phyloP scores from a whole-genome alignment of 1,139 yeast species.

The Suhomyces coccinellae region DNA sequence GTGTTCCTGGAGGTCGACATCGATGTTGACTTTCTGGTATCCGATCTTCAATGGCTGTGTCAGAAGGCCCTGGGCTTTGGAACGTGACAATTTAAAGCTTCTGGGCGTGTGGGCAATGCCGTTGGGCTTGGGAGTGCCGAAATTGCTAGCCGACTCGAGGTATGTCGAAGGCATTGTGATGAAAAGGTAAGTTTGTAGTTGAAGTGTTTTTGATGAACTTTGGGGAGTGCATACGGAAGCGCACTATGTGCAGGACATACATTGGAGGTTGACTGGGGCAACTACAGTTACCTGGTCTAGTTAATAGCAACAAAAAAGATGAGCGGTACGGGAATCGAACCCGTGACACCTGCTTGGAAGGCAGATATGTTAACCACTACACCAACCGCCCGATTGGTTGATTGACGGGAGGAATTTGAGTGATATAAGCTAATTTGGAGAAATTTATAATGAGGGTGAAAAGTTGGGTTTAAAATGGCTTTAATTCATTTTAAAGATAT shows the following conservation, averaged over 20 bases:
- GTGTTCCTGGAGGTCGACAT: constrained; percentile 60
- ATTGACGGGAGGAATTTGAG: neutral
- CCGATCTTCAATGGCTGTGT: constrained; percentile 54
- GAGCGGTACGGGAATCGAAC: constrained; percentile 84
- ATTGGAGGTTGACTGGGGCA: neutral
- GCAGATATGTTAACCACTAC: constrained; percentile 58
- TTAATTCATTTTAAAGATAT: too few species aligned
- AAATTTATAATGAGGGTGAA: neutral
- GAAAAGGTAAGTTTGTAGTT: neutral
- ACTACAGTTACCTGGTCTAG: neutral
- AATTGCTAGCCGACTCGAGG: constrained; percentile 15
- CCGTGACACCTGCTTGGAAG: constrained; percentile 83
- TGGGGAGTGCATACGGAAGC: neutral
- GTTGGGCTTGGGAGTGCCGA: constrained; percentile 9
- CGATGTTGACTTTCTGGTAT: constrained; percentile 68
- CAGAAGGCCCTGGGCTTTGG: constrained; percentile 29
- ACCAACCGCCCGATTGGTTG: constrained; percentile 44
- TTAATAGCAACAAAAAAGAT: constrained; percentile 25
- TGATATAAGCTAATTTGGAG: neutral
- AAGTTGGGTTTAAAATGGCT: neutral
- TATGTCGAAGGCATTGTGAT: constrained; percentile 25
- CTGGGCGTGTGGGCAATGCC: constrained; percentile 11
- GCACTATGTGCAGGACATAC: constrained; percentile 1
- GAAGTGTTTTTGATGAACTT: constrained; percentile 3
- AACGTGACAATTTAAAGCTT: constrained; percentile 17